Conservation (phyloP, 371 early-diverging fungal species). For the Blakeslea trispora region DNA sequence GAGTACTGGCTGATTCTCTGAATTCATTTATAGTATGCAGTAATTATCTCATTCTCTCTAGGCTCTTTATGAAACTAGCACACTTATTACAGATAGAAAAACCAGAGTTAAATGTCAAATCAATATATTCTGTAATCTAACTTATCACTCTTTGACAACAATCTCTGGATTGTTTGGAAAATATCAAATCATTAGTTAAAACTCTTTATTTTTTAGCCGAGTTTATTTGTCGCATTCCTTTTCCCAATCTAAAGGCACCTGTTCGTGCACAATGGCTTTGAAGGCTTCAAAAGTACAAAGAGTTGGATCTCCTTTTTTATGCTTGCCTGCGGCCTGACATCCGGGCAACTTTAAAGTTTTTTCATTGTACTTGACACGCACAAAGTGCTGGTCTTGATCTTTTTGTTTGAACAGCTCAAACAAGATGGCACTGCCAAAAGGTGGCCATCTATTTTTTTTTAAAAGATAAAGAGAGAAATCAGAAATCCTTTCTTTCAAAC, state of each 20-base stretch:
- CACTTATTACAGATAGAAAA: too few relatives aligned
- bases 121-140: too few relatives aligned
- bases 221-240: conserved; percentile 37
- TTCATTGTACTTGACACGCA: conserved; percentile 75
- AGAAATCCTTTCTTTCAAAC: background rate
- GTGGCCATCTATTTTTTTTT: conserved; percentile 45
- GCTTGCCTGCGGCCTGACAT: conserved; percentile 59
- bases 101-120: too few relatives aligned
- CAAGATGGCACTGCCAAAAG: conserved; percentile 56
- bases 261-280: conserved; percentile 56
- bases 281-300: conserved; percentile 78
- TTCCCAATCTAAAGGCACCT: conserved; percentile 59
- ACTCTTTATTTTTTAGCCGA: too few relatives aligned
- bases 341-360: conserved; percentile 59
- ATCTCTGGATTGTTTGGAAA: too few relatives aligned
- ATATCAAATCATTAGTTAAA: too few relatives aligned
- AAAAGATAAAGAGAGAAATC: too few relatives aligned
- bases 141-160: too few relatives aligned
- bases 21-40: too few relatives aligned
- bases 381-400: conserved; percentile 52
- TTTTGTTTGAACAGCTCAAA: conserved; percentile 67
- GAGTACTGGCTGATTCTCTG: too few relatives aligned
- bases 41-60: too few relatives aligned
- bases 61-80: too few relatives aligned
- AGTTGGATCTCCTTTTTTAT: conserved; percentile 55